Evolutionary conservation across 2,329 filamentous ascomycete species (phyloP).

Genomic region (Colletotrichum noveboracense): DNA sequence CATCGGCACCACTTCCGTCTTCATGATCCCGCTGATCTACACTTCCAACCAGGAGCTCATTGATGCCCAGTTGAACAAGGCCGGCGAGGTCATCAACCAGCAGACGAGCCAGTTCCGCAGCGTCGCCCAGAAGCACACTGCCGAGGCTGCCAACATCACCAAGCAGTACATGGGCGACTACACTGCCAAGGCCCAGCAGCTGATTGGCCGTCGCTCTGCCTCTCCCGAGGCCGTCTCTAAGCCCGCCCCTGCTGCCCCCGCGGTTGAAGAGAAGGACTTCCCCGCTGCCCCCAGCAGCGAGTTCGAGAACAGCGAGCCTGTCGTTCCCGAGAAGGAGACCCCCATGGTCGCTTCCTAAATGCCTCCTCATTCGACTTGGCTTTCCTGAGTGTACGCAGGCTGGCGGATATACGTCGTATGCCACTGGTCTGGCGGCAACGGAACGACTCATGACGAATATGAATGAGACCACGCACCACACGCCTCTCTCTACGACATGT

Average conservation of each 20-base stretch:
- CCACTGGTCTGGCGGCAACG: conserved; percentile 18
- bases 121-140: conserved; percentile 68
- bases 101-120: conserved; percentile 68
- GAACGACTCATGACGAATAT: conserved; percentile 22
- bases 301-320: conserved; percentile 22
- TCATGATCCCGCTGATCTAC: conserved; percentile 69
- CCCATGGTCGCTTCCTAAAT: conserved; percentile 26
- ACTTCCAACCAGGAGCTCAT: conserved; percentile 73
- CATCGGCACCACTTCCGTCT: conserved; percentile 62
- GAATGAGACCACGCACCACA: conserved; percentile 13
- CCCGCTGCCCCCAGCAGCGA: conserved; percentile 23
- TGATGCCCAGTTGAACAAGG: conserved; percentile 65
- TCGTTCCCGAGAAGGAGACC: conserved; percentile 30
- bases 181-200: conserved; percentile 69
- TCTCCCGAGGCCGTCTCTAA: conserved; percentile 47
- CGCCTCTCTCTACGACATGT: conserved; percentile 7
- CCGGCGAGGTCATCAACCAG: conserved; percentile 61
- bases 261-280: conserved; percentile 28
- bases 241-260: conserved; percentile 24
- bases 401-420: conserved; percentile 2
- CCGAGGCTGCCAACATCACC: conserved; percentile 65
- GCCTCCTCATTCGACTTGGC: conserved; percentile 1
- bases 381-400: conserved; percentile 18
- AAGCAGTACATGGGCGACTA: conserved; percentile 74
- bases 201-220: conserved; percentile 57